phyloP scores from a whole-genome alignment of 345 rosid genomes.

The Eucalyptus microcorys region DNA sequence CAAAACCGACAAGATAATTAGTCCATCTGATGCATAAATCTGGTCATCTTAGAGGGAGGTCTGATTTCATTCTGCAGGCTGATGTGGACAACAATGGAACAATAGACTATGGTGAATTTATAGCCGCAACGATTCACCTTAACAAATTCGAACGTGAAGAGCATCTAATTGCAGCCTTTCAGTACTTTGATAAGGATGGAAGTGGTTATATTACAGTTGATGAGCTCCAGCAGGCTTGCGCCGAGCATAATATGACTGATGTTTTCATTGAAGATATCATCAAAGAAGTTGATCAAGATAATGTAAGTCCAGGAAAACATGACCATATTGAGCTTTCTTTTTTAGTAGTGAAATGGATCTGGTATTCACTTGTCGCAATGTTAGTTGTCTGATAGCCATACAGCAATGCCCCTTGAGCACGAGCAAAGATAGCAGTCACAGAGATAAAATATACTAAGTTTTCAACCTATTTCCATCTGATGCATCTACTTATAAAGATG shows the following conservation, averaged over 20 bases:
- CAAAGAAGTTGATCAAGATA: slow-evolving; percentile 92
- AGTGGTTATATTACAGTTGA: slow-evolving; percentile 94
- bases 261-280: slow-evolving; percentile 83
- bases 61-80: slow-evolving; percentile 40
- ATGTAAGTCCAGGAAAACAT: slow-evolving; percentile 33
- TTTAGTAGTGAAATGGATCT: background rate
- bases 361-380: background rate
- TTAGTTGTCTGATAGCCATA: background rate
- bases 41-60: background rate
- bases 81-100: slow-evolving; percentile 98
- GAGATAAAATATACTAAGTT: background rate
- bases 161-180: slow-evolving; percentile 94
- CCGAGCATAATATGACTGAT: slow-evolving; percentile 86
- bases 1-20: background rate
- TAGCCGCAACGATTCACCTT: slow-evolving; percentile 92
- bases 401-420: background rate
- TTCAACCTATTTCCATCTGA: background rate
- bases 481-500: background rate
- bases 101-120: slow-evolving; percentile 91
- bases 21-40: background rate
- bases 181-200: slow-evolving; percentile 90
- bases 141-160: slow-evolving; percentile 96
- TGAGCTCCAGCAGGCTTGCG: slow-evolving; percentile 93
- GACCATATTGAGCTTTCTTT: background rate
- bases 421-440: background rate